These are phyloP conservation scores for Canavalia ensiformis DNA, from an alignment of 306 rosid genomes.

Conservation along the genomic window DNA sequence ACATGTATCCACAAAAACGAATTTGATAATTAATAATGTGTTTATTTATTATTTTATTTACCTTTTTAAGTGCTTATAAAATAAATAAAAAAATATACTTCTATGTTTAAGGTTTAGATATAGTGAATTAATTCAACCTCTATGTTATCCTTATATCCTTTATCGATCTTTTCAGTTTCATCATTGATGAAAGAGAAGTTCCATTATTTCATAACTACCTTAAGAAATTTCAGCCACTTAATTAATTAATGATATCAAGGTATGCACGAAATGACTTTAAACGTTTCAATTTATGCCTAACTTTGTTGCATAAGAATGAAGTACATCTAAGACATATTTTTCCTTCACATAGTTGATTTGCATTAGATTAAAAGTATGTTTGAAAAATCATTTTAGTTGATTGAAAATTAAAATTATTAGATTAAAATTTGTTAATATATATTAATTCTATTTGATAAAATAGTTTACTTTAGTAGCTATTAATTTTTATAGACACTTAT, in stretches of 20 bases:
- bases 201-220: background rate
- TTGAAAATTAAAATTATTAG: no score
- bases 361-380: no score
- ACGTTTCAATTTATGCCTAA: background rate
- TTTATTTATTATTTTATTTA: background rate
- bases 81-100: background rate
- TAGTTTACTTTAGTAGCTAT: no score
- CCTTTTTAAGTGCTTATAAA: background rate
- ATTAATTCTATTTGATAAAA: no score
- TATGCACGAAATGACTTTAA: conserved; percentile 3
- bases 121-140: background rate
- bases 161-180: background rate
- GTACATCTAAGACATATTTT: no score
- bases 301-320: background rate
- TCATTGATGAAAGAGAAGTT: background rate
- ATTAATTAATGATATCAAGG: background rate
- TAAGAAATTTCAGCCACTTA: conserved; percentile 2
- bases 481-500: no score
- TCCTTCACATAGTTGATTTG: no score
- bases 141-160: background rate
- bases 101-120: background rate
- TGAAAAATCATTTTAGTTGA: no score
- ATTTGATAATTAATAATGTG: background rate
- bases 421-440: no score
- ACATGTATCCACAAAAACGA: background rate